Base-by-base conservation (phyloP, 192 early-diverging fungal species). In the Phycomyces nitens region DNA sequence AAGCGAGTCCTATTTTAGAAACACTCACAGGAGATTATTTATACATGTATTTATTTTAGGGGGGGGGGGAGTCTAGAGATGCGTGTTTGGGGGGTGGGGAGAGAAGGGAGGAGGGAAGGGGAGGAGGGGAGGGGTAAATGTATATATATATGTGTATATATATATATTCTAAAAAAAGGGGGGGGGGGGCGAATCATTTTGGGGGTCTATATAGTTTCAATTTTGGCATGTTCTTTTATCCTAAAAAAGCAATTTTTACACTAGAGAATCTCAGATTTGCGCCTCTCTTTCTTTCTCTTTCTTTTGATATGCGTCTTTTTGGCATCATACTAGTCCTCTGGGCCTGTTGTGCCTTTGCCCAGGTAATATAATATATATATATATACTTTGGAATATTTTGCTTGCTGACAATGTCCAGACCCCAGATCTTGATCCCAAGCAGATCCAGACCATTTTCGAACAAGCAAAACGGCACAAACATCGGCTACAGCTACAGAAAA, bases 391-490 rank as follows among this genome's bases (percentile, higher is more conserved):
- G 24, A 11, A 53, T 10, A 21, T 53, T n/a, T 11, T 4, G 11
- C 20, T 24, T 21, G 20, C 15, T 24, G 21, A n/a, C 22, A 23
- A 23, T 53, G n/a, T 21, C 3, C 24, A 10, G 11, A 20, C 24
- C 20, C 51, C 20, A 53, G 24, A 40, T 10, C 29, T 6, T n/a
- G 27, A 62, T 51, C 38, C 60, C 7, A 43, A 34, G 0, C 8
- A 42, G 0, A n/a, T 69, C 8, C 41, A 23, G 5, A 18, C 18
- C 22, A 58, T 63, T 7, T 16, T 69, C 11, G 53, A 50, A 43
- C 16, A 63, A 22, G 68, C 60, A 26, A 5, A 50, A n/a, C 18
- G 24, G 8, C 52, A 69, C 21, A 10, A 41, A 15, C 14, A 62
- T 2, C n/a, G 29, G 27, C 47, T 69, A 12, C 15, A 50, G 10